A percentile compares a stretch with the other conserved stretches of the same genome.
phyloP scores from a whole-genome alignment of 2,329 filamentous ascomycete genomes.

The Pseudogymnoascus sp. region DNA sequence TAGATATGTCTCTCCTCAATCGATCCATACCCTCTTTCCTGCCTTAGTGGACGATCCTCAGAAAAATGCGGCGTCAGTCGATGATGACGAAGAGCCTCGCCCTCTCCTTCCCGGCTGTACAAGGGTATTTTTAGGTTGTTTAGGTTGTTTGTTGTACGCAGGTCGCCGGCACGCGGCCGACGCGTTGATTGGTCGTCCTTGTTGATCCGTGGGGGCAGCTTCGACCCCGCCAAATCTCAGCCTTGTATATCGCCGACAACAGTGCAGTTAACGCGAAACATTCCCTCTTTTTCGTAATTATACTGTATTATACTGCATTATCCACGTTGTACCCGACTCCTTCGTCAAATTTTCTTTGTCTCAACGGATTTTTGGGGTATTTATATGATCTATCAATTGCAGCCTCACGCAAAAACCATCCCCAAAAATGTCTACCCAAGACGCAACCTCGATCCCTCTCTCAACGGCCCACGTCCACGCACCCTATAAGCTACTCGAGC shows the following conservation, averaged over 20 bases:
- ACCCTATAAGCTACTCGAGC: slow-evolving; percentile 53
- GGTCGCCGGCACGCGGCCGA: slow-evolving; percentile 8
- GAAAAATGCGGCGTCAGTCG: neutral
- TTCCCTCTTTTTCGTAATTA: neutral
- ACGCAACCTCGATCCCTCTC: slow-evolving; percentile 40
- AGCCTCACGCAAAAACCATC: neutral
- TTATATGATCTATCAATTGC: neutral
- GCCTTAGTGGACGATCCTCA: neutral
- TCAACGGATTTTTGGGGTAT: neutral
- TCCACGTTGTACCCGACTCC: neutral
- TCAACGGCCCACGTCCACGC: slow-evolving; percentile 39
- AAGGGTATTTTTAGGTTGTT: slow-evolving; percentile 7
- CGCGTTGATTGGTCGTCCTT: slow-evolving; percentile 3
- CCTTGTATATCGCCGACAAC: slow-evolving; percentile 5
- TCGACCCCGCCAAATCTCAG: slow-evolving; percentile 6
- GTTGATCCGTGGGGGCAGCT: neutral
- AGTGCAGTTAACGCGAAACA: neutral
- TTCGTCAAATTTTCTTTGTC: neutral
- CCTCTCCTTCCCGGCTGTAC: neutral
- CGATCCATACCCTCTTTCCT: slow-evolving; percentile 2
- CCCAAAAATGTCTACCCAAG: slow-evolving; percentile 24
- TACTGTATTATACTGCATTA: neutral
- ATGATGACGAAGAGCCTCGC: slow-evolving; percentile 6
- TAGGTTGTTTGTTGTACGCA: slow-evolving; percentile 6
- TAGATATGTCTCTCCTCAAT: neutral